These are phyloP conservation scores for Aspergillus haitiensis DNA, from an alignment of 495 filamentous ascomycete species.

Conservation along the genomic window DNA sequence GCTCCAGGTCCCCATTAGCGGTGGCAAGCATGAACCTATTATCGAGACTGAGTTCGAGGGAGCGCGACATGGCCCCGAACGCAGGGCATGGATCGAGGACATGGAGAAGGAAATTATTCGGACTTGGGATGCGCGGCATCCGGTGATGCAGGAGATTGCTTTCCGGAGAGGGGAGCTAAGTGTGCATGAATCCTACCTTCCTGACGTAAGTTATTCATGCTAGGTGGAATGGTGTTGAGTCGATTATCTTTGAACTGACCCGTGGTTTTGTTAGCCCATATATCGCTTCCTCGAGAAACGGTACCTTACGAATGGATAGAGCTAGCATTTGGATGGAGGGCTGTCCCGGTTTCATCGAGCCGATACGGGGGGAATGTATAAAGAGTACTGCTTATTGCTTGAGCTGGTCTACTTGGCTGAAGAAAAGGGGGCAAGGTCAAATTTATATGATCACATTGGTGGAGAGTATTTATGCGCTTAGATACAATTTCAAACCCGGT, in stretches of 20 bases:
- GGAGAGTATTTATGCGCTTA: not conserved
- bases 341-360: not conserved
- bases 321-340: not conserved
- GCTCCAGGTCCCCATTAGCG: not conserved
- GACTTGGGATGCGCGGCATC: slow-evolving; percentile 4
- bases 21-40: not conserved
- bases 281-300: slow-evolving; percentile 3
- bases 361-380: not conserved
- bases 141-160: not conserved
- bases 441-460: not conserved
- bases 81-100: not conserved
- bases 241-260: not conserved
- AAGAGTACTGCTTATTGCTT: not conserved
- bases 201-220: not conserved
- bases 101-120: slow-evolving; percentile 2
- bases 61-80: not conserved
- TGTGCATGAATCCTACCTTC: not conserved
- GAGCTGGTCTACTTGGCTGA: not conserved
- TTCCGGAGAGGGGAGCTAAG: not conserved
- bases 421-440: not conserved
- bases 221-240: not conserved
- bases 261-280: not conserved
- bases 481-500: not conserved
- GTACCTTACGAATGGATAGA: slow-evolving; percentile 2
- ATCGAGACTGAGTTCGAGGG: not conserved